These are phyloP conservation scores for Sporodiniella umbellata DNA, from an alignment of 371 early-diverging fungal genomes.

Conservation along the genomic window DNA sequence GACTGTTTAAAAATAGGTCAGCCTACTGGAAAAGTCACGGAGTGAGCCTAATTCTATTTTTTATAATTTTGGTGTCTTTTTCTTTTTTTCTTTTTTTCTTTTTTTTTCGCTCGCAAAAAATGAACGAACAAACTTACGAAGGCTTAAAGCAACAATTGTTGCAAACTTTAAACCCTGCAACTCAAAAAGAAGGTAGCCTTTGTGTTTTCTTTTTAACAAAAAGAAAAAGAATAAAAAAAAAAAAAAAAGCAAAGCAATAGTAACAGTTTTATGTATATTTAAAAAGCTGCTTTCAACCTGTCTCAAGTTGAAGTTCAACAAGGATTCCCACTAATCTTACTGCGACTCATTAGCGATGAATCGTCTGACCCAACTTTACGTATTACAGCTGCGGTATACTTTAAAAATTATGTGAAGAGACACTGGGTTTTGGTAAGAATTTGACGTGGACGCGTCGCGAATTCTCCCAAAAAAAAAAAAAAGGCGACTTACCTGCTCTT, in stretches of 20 bases:
- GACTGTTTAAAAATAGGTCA: too few relatives aligned
- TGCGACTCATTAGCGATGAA: slow-evolving; percentile 67
- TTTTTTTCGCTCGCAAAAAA: slow-evolving; percentile 26
- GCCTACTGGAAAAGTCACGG: too few relatives aligned
- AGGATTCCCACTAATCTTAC: slow-evolving; percentile 71
- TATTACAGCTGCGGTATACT: slow-evolving; percentile 83
- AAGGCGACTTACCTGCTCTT: background rate
- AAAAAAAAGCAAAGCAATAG: background rate
- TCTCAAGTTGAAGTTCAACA: slow-evolving; percentile 59
- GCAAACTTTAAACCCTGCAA: slow-evolving; percentile 74
- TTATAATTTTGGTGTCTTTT: too few relatives aligned
- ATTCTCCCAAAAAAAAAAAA: background rate
- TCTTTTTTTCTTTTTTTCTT: slow-evolving; percentile 1
- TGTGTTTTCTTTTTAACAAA: background rate
- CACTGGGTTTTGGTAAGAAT: slow-evolving; percentile 77
- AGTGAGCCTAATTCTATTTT: too few relatives aligned
- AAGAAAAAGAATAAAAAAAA: background rate
- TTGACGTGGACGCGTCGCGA: background rate
- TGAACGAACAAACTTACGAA: slow-evolving; percentile 57
- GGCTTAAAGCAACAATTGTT: slow-evolving; percentile 67
- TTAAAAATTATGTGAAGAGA: slow-evolving; percentile 93
- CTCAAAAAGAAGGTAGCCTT: slow-evolving; percentile 70
- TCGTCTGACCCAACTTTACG: slow-evolving; percentile 59
- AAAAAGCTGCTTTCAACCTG: slow-evolving; percentile 64
- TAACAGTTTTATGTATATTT: background rate